phyloP scores from a whole-genome alignment of 1,284 basidiomycete genomes.

The Salmacisia buchloeana region DNA sequence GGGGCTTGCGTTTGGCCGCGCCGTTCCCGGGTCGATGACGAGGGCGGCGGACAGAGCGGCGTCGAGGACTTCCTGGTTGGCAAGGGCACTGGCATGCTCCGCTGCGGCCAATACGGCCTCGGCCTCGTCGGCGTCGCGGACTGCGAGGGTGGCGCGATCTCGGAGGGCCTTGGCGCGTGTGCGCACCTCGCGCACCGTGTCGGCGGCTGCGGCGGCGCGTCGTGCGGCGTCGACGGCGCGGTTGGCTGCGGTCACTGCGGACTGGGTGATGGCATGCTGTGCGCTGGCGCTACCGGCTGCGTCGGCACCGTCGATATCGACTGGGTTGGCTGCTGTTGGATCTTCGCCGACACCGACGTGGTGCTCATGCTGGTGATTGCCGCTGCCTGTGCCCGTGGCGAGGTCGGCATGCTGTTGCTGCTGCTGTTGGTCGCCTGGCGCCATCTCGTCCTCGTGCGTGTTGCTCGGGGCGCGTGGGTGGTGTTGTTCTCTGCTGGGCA shows the following conservation, averaged over 20 bases:
- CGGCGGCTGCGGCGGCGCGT: neutral
- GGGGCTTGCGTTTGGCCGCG: too few relatives aligned
- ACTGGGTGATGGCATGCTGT: neutral
- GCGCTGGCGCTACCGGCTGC: neutral
- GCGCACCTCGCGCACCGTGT: neutral
- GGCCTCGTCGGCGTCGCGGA: constrained; percentile 2
- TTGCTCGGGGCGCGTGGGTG: too few relatives aligned
- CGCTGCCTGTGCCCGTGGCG: too few relatives aligned
- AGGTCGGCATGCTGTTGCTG: too few relatives aligned
- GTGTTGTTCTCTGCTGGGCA: neutral
- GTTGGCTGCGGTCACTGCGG: neutral
- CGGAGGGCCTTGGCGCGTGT: constrained; percentile 1
- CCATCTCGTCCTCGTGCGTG: too few relatives aligned
- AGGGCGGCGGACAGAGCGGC: neutral
- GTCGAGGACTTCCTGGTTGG: constrained; percentile 5
- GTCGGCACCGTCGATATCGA: neutral
- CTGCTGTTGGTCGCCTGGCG: too few relatives aligned
- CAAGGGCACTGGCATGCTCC: neutral
- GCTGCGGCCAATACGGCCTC: neutral
- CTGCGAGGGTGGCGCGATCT: neutral
- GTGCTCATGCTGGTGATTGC: neutral
- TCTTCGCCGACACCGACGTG: neutral
- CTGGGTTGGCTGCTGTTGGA: neutral
- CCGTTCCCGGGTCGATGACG: neutral
- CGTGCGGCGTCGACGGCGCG: neutral